These are phyloP conservation scores for Xylaria sp. DNA, from an alignment of 2,329 filamentous ascomycete genomes.

Conservation along the genomic window DNA sequence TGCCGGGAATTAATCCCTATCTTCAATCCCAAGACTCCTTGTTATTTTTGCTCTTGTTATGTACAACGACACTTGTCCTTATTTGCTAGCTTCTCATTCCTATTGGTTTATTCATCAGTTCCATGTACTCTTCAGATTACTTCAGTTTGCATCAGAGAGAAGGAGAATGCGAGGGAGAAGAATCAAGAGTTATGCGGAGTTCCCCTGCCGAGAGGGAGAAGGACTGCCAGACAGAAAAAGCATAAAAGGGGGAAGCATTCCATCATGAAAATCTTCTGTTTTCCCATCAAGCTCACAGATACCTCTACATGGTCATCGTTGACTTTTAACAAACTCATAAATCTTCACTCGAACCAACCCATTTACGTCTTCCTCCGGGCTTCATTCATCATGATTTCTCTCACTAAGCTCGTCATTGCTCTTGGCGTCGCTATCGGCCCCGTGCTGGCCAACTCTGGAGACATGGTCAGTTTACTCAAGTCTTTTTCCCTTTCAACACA, in stretches of 20 bases:
- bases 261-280: not conserved
- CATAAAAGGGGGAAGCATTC: not conserved
- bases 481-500: too few species aligned
- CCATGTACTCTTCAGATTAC: not conserved
- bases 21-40: not conserved
- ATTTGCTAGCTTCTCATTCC: not conserved
- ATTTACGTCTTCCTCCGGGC: not conserved
- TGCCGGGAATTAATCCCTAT: not conserved
- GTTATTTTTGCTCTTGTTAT: not conserved
- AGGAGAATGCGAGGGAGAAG: not conserved
- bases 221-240: not conserved
- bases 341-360: not conserved
- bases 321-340: not conserved
- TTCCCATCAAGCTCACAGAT: not conserved
- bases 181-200: not conserved
- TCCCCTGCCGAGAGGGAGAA: not conserved
- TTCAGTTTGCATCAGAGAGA: not conserved
- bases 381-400: slow-evolving; percentile 8
- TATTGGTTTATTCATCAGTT: not conserved
- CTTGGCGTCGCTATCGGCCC: slow-evolving; percentile 33
- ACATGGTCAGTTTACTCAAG: slow-evolving; percentile 34
- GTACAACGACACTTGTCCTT: not conserved
- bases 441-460: slow-evolving; percentile 37
- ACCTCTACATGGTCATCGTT: not conserved
- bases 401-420: slow-evolving; percentile 36